phyloP scores from a whole-genome alignment of 805 yeast species.

The Sugiyamaella floridensis region DNA sequence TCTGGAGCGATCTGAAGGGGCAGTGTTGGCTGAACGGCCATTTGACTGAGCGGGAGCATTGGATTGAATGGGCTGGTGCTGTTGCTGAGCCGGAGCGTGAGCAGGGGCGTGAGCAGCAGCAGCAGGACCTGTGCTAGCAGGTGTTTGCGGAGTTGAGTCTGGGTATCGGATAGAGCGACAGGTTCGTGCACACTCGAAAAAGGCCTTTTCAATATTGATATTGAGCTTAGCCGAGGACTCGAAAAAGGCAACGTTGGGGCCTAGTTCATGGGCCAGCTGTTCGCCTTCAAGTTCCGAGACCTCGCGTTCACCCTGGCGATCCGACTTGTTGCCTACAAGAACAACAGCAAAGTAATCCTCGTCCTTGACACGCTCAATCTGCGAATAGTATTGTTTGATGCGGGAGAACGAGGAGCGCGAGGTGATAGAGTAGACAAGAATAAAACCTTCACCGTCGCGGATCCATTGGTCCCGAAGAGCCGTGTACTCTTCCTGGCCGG shows the following conservation, averaged over 20 bases:
- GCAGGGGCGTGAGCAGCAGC: neutral
- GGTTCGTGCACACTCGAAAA: constrained; percentile 54
- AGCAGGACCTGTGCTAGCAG: neutral
- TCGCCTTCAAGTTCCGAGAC: constrained; percentile 83
- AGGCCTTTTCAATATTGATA: constrained; percentile 79
- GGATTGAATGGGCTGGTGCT: too few species aligned
- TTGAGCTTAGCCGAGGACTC: constrained; percentile 94
- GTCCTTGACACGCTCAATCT: constrained; percentile 65
- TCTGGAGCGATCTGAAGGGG: neutral
- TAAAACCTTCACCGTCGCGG: constrained; percentile 90
- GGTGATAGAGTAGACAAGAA: constrained; percentile 82
- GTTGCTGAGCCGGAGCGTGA: neutral
- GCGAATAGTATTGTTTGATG: constrained; percentile 70
- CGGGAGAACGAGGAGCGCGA: constrained; percentile 82
- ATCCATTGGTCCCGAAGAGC: constrained; percentile 77
- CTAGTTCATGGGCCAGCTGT: constrained; percentile 59
- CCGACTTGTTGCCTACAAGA: constrained; percentile 85
- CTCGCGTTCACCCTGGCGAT: constrained; percentile 67
- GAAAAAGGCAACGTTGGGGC: constrained; percentile 48
- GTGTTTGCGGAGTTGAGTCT: neutral
- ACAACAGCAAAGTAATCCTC: constrained; percentile 62
- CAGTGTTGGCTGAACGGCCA: neutral
- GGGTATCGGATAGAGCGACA: constrained; percentile 64
- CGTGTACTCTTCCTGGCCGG: constrained; percentile 82
- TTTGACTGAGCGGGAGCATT: neutral